A percentile compares a stretch with the other conserved stretches of the same genome.
phyloP scores from a whole-genome alignment of 139 green algal genomes.

The Picochlorum sp. region DNA sequence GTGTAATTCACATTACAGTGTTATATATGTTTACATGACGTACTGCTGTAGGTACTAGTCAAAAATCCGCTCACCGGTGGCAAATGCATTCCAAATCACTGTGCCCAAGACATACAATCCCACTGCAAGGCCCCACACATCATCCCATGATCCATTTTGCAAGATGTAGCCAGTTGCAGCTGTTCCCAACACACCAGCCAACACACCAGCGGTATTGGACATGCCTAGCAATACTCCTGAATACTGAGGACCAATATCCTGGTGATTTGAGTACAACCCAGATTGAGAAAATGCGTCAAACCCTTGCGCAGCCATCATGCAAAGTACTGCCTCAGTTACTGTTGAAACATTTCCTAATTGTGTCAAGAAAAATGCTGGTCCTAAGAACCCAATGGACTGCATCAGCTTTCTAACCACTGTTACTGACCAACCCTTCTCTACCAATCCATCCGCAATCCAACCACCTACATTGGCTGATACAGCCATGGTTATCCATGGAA shows the following conservation, averaged over 20 bases:
- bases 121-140: conserved; percentile 82
- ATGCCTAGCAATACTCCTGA: conserved; percentile 91
- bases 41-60: conserved; percentile 39
- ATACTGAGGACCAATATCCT: conserved; percentile 93
- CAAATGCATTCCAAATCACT: conserved; percentile 82
- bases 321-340: conserved; percentile 60
- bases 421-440: conserved; percentile 55
- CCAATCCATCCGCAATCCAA: conserved; percentile 81
- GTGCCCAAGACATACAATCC: conserved; percentile 89
- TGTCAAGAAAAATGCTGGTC: conserved; percentile 88
- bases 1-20: too few species aligned
- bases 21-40: conserved; percentile 2
- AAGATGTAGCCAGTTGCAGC: conserved; percentile 84
- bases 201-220: conserved; percentile 92
- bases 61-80: conserved; percentile 82
- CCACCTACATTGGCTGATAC: conserved; percentile 77
- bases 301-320: conserved; percentile 87
- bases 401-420: conserved; percentile 86
- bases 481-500: conserved; percentile 97
- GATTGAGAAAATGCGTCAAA: conserved; percentile 84
- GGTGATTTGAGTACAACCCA: conserved; percentile 96
- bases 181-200: conserved; percentile 90
- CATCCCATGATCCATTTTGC: conserved; percentile 48
- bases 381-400: conserved; percentile 92
- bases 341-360: conserved; percentile 61